Conservation (phyloP, 2,329 filamentous ascomycete genomes). For the Aspergillus sp. region DNA sequence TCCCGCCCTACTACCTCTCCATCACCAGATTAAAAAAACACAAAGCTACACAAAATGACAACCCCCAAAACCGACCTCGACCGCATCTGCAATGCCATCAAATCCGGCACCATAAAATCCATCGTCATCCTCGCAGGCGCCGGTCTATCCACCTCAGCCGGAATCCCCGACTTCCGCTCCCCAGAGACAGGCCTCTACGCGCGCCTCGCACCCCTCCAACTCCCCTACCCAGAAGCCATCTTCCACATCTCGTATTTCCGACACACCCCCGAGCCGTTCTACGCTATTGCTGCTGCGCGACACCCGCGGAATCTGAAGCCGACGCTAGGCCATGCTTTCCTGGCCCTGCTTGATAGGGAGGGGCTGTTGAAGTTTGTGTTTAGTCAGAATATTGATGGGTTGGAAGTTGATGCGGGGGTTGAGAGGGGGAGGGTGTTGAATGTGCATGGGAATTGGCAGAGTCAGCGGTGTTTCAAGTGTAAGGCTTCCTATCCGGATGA, state of each 20-base stretch:
- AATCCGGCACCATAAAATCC: conserved; percentile 9
- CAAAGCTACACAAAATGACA: neutral
- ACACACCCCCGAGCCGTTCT: conserved; percentile 77
- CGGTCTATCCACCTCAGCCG: conserved; percentile 60
- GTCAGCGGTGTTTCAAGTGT: conserved; percentile 81
- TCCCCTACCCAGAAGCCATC: conserved; percentile 81
- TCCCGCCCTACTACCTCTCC: neutral
- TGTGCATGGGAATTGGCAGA: conserved; percentile 83
- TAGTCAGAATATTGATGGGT: conserved; percentile 89
- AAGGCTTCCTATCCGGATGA: conserved; percentile 64
- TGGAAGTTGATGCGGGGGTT: conserved; percentile 80
- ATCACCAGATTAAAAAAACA: neutral
- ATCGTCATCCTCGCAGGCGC: conserved; percentile 58
- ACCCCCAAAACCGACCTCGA: neutral
- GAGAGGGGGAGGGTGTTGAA: conserved; percentile 73
- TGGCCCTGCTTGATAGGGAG: conserved; percentile 72
- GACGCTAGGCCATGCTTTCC: conserved; percentile 80
- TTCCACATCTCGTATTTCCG: conserved; percentile 84
- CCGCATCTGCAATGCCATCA: neutral
- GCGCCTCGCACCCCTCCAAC: conserved; percentile 73
- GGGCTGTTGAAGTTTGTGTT: conserved; percentile 76
- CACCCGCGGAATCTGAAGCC: conserved; percentile 82
- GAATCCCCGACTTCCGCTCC: conserved; percentile 83
- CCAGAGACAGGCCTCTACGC: conserved; percentile 83
- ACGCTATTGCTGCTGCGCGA: conserved; percentile 78